These are phyloP conservation scores for Myxozyma melibiosi DNA, from an alignment of 805 yeast genomes.

Conservation along the genomic window DNA sequence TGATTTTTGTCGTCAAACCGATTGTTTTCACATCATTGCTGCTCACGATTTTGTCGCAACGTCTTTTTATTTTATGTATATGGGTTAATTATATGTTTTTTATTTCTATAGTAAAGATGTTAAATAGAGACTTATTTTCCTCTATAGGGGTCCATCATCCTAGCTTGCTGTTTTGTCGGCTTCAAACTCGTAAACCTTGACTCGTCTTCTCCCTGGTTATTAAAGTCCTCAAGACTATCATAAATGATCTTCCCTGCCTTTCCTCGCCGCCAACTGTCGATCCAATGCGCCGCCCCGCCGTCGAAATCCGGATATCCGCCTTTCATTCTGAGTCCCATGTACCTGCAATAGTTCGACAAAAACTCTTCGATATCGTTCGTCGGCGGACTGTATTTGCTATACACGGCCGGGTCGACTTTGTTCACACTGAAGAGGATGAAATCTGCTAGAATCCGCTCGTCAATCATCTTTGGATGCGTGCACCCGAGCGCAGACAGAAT, in stretches of 20 bases:
- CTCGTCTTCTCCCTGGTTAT: no score
- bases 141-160: no score
- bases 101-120: no score
- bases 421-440: constrained; percentile 76
- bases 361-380: constrained; percentile 71
- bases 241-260: constrained; percentile 44
- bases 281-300: constrained; percentile 67
- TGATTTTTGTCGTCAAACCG: neutral
- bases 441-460: constrained; percentile 85
- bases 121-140: no score
- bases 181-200: constrained; percentile 1
- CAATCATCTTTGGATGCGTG: constrained; percentile 67
- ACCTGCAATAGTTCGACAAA: constrained; percentile 43
- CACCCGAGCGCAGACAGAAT: constrained; percentile 74
- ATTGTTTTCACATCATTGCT: no score
- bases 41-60: no score
- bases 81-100: no score
- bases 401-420: constrained; percentile 42
- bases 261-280: constrained; percentile 64
- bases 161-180: no score
- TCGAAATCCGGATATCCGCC: constrained; percentile 50
- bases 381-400: constrained; percentile 58
- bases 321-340: constrained; percentile 22
- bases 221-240: constrained; percentile 37
- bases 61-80: no score